A percentile compares a stretch with the other conserved stretches of the same genome.
Conservation (phyloP, 371 early-diverging fungal genomes). For the Dentiscutata heterogama region DNA sequence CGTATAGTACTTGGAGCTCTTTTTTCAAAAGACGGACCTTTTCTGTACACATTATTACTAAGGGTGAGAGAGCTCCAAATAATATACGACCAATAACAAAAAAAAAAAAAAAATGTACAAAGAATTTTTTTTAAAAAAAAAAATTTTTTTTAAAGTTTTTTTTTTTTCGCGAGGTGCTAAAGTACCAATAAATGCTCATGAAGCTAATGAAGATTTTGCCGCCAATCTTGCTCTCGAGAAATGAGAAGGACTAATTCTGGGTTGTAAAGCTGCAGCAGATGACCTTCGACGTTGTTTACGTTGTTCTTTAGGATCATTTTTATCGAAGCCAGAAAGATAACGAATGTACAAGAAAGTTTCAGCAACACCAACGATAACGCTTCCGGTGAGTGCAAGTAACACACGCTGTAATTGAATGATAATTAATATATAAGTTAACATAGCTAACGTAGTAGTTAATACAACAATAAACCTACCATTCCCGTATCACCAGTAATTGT, state of each 20-base stretch:
- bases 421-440: not conserved
- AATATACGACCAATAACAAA: not conserved
- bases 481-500: constrained; percentile 67
- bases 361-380: constrained; percentile 65
- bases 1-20: not conserved
- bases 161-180: not conserved
- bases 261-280: not conserved
- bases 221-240: not conserved
- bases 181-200: not conserved
- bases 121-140: constrained; percentile 11
- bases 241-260: not conserved
- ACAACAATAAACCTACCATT: constrained; percentile 61
- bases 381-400: constrained; percentile 61
- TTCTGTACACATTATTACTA: not conserved
- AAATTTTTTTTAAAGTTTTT: not conserved
- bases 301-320: constrained; percentile 6
- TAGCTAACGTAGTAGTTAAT: not conserved
- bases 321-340: constrained; percentile 47
- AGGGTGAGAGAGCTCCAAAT: not conserved
- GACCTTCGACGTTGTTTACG: constrained; percentile 24
- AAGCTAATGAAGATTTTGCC: not conserved
- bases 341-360: constrained; percentile 61
- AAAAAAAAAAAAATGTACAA: not conserved
- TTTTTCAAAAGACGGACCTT: not conserved
- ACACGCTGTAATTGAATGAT: constrained; percentile 58